Conservation (phyloP, 2,329 filamentous ascomycete species). For the Fusarium multiceps region DNA sequence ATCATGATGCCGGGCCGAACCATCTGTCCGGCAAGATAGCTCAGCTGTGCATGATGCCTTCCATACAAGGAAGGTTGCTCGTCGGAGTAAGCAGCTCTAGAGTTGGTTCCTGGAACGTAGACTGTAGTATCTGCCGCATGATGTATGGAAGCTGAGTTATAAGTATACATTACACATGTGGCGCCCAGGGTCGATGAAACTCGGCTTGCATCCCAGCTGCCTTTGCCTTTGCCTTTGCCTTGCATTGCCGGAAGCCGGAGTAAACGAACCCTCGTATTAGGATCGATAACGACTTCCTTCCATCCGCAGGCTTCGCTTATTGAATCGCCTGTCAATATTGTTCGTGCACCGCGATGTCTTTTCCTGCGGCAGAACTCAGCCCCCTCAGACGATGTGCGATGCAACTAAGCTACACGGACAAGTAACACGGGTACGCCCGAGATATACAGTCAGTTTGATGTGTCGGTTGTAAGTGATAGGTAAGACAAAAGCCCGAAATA, state of each 20-base stretch:
- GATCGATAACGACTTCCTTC: conserved; percentile 23
- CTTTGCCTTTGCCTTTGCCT: background rate
- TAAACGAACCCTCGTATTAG: conserved; percentile 20
- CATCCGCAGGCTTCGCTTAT: conserved; percentile 40
- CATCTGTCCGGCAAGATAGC: background rate
- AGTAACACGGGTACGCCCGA: conserved; percentile 26
- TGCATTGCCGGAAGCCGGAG: conserved; percentile 30
- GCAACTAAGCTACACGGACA: conserved; percentile 16
- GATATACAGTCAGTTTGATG: background rate
- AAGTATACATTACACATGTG: conserved; percentile 34
- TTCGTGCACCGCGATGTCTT: conserved; percentile 29
- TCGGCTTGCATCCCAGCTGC: conserved; percentile 19
- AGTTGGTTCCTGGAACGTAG: conserved; percentile 2
- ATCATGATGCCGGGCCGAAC: background rate
- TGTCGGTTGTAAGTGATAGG: conserved; percentile 22
- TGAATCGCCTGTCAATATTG: conserved; percentile 33
- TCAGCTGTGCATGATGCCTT: conserved; percentile 2
- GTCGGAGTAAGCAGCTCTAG: background rate
- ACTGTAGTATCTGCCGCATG: conserved; percentile 6
- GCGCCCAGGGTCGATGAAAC: conserved; percentile 31
- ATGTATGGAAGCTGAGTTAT: conserved; percentile 5
- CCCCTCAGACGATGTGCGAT: conserved; percentile 37
- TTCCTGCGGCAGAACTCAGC: conserved; percentile 33
- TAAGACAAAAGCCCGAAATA: conserved; percentile 28
- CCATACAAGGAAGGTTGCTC: conserved; percentile 6